Base-by-base conservation (phyloP, 345 rosid genomes). In the Barbarea vulgaris region DNA sequence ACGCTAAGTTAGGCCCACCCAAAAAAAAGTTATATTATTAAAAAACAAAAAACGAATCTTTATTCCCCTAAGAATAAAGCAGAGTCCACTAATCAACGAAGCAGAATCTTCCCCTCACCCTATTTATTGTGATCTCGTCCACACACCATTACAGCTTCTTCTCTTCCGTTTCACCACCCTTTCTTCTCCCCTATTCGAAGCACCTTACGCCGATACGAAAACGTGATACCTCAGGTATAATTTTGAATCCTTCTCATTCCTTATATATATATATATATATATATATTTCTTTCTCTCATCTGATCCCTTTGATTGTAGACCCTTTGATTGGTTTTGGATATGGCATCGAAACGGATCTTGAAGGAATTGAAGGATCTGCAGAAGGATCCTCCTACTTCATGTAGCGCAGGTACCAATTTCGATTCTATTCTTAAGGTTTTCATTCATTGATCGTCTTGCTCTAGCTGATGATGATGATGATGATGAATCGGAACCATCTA, bases 301-400 rank as follows among this genome's bases (percentile, higher is more conserved):
- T n/a, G n/a, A n/a, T n/a, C n/a, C n/a, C n/a, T n/a, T n/a, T n/a
- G 64, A 67, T 74, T 48, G 28, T 36, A 75, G 84, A 22, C n/a
- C 3, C 28, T 52, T 22, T 11, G n/a, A 12, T 52, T 52, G 84
- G 76, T 74, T 60, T 39, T 57, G 74, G 82, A 85, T 31, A 78
- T 89, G 94, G 94, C 94, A 17, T 87, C 94, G 65, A 89, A 89
- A 70, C 89, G 94, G 94, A 89, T 89, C 80, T 81, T 89, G 87
- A 89, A 89, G 84, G 94, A 89, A 80, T 79, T 89, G 81, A 89
- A 89, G 83, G 94, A 87, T 83, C 81, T 89, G 74, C 91, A 89
- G 84, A 89, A 87, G 81, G 91, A 89, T 79, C 91, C 91, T 69
- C 94, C 94, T 64, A 87, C 91, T 61, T 87, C 91, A 18, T 89